Base-by-base conservation (phyloP, 495 filamentous ascomycete genomes). In the Astrocystis sublimbata region DNA sequence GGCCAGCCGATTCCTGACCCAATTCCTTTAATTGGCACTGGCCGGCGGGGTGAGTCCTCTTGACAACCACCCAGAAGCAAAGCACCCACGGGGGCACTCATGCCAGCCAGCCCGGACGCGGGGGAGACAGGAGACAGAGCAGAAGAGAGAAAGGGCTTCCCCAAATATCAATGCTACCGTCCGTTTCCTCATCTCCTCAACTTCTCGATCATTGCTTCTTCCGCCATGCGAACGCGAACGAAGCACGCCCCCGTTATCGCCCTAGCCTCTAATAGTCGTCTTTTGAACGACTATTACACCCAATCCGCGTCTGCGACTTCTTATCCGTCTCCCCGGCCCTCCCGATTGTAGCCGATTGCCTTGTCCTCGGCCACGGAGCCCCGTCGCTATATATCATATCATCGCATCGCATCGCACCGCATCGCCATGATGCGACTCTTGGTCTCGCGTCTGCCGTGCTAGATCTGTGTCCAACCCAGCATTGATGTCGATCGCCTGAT, bases 401-500 rank as follows among this genome's bases (percentile, higher is more conserved):
- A n/a, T n/a, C n/a, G n/a, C n/a, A n/a, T n/a, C n/a, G n/a, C n/a
- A n/a, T n/a, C n/a, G n/a, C n/a, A n/a, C n/a, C n/a, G n/a, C 24
- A 31, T 53, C 35, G 10, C 24, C 38, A 53, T 53, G 47, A 43
- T n/a, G 21, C 24, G 47, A 36, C 36, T n/a, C 2, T 9, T 28
- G 0, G 12, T 21, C 41, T 33, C 40, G 12, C 31, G 17, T 49
- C 28, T 36, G 19, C 35, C 13, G 35, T 58, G 38, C 33, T 49
- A 31, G 33, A 33, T 46, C n/a, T 41, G 17, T n/a, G 23, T 41
- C 40, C 24, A 7, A 19, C 21, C 30, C 24, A 13, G 30, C 31
- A 28, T 38, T 12, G n/a, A 63, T 40, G 36, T 38, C 17, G n/a
- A 63, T 40, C 52, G 19, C 52, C 51, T 56, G 33, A 21, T 30